phyloP scores from a whole-genome alignment of 805 yeast species.

The Ogataea minuta region DNA sequence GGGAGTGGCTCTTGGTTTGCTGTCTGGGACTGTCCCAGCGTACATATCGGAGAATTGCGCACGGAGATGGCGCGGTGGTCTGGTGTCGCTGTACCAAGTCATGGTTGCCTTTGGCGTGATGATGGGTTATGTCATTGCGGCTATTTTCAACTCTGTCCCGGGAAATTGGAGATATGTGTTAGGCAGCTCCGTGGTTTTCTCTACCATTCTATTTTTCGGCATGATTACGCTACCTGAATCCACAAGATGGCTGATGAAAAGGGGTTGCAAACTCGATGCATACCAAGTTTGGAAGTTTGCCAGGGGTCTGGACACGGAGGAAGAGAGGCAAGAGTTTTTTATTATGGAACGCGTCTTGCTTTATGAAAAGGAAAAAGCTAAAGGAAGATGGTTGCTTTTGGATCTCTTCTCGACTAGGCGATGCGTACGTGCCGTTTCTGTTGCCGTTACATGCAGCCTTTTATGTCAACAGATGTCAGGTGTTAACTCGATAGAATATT shows the following conservation, averaged over 20 bases:
- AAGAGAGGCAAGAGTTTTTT: constrained; percentile 44
- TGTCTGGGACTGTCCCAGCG: constrained; percentile 57
- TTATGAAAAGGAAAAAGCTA: constrained; percentile 22
- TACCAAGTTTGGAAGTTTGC: constrained; percentile 51
- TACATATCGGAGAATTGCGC: constrained; percentile 62
- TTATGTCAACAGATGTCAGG: constrained; percentile 63
- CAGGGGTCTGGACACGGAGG: constrained; percentile 43
- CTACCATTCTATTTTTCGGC: constrained; percentile 49
- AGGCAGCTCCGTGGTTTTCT: constrained; percentile 58
- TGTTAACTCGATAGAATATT: constrained; percentile 61
- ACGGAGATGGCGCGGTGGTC: constrained; percentile 51
- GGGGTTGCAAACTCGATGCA: constrained; percentile 42
- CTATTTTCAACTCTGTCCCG: constrained; percentile 50
- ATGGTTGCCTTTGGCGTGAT: constrained; percentile 64
- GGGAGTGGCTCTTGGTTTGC: constrained; percentile 63
- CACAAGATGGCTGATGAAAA: constrained; percentile 53
- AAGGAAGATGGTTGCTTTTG: constrained; percentile 39
- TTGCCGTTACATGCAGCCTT: constrained; percentile 54
- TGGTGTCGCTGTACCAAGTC: constrained; percentile 61
- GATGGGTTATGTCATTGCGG: constrained; percentile 58
- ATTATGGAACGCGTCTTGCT: constrained; percentile 36
- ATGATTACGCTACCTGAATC: constrained; percentile 56
- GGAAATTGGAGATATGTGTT: constrained; percentile 66
- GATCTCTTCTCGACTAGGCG: constrained; percentile 48
- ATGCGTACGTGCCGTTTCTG: constrained; percentile 48